Evolutionary conservation across 192 early-diverging fungal genomes (phyloP).

Genomic region (Podochytrium sp.): DNA sequence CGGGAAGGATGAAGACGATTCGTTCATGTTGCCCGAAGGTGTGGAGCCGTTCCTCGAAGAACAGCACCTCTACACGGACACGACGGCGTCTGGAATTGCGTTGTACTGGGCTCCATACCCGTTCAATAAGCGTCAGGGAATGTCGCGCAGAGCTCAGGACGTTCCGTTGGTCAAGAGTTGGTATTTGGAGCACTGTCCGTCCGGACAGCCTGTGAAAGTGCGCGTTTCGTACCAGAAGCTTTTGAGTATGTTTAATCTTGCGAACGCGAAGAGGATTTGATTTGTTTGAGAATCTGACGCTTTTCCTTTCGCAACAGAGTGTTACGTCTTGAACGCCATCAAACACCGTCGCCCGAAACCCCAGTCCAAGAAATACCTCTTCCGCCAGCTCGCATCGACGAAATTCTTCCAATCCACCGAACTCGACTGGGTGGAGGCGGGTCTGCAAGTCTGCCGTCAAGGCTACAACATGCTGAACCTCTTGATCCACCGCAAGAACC

Average conservation of each 20-base stretch:
- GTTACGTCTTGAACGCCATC: slow-evolving; percentile 91
- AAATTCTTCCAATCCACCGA: slow-evolving; percentile 99
- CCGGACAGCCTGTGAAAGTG: slow-evolving; percentile 94
- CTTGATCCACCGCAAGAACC: slow-evolving; percentile 96
- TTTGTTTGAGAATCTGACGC: too few species aligned
- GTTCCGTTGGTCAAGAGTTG: slow-evolving; percentile 95
- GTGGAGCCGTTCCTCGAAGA: slow-evolving; percentile 84
- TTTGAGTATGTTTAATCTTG: slow-evolving; percentile 43
- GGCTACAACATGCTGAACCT: slow-evolving; percentile 99
- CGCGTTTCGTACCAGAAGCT: slow-evolving; percentile 99
- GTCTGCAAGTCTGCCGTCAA: slow-evolving; percentile 96
- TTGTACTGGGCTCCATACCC: slow-evolving; percentile 99
- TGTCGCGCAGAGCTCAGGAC: slow-evolving; percentile 89
- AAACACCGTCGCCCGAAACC: slow-evolving; percentile 87
- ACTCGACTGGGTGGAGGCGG: slow-evolving; percentile 99
- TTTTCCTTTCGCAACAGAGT: too few species aligned
- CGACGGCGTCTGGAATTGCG: slow-evolving; percentile 88
- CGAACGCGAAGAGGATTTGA: not conserved
- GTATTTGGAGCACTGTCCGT: slow-evolving; percentile 97
- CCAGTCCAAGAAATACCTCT: slow-evolving; percentile 90
- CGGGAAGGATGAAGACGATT: slow-evolving; percentile 56
- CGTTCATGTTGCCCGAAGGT: slow-evolving; percentile 81
- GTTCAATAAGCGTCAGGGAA: slow-evolving; percentile 90
- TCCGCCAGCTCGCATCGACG: slow-evolving; percentile 91
- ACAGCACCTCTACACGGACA: slow-evolving; percentile 81